Evolutionary conservation across 805 yeast species (phyloP).

Genomic region (Starmerella apis): DNA sequence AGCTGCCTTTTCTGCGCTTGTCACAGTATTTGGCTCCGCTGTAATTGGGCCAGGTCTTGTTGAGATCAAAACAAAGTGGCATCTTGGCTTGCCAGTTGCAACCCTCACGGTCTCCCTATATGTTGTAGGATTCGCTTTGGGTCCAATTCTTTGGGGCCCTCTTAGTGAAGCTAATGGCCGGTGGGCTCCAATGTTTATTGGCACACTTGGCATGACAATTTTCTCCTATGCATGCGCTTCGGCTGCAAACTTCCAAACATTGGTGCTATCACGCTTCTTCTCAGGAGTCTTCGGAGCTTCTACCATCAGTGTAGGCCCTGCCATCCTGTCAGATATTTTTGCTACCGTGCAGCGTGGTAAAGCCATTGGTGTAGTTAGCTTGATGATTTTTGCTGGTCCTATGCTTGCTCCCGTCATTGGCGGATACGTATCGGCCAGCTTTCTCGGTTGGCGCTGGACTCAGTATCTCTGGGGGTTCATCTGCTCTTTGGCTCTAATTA

Average conservation of each 20-base stretch:
- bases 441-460: conserved; percentile 51
- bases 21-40: conserved; percentile 39
- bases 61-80: conserved; percentile 34
- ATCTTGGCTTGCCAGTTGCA: conserved; percentile 41
- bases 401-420: conserved; percentile 29
- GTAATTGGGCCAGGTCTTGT: conserved; percentile 35
- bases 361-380: conserved; percentile 15
- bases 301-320: conserved; percentile 28
- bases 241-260: conserved; percentile 19
- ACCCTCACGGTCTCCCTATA: conserved; percentile 48
- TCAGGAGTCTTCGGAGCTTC: conserved; percentile 76
- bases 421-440: conserved; percentile 65
- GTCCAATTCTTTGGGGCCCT: conserved; percentile 59
- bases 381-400: conserved; percentile 22
- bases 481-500: conserved; percentile 26
- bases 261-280: conserved; percentile 62
- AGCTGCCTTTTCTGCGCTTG: conserved; percentile 32
- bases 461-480: conserved; percentile 41
- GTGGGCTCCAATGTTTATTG: conserved; percentile 42
- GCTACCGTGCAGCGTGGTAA: conserved; percentile 16
- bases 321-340: conserved; percentile 19
- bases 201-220: conserved; percentile 35
- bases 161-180: conserved; percentile 48
- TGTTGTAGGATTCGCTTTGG: conserved; percentile 56
- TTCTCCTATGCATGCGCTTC: conserved; percentile 22